Evolutionary conservation across 2,329 filamentous ascomycete species (phyloP).

Genomic region (Epicoccum nigrum): DNA sequence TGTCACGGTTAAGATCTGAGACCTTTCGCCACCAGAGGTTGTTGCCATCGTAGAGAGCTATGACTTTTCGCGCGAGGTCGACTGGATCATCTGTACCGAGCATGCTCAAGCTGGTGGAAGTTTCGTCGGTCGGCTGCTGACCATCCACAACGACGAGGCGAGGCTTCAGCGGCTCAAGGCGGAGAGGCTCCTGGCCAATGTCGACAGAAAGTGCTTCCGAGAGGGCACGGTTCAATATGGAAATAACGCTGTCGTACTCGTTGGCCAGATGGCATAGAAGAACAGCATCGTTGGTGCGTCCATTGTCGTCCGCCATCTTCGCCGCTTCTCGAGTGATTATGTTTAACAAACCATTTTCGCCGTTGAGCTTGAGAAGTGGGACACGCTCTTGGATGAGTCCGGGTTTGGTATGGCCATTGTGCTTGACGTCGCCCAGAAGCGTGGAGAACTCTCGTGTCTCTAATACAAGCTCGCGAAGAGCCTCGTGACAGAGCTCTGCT

Average conservation of each 20-base stretch:
- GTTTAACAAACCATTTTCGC: conserved; percentile 83
- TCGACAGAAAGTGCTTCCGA: conserved; percentile 89
- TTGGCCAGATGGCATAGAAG: conserved; percentile 92
- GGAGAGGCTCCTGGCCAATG: conserved; percentile 79
- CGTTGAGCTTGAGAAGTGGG: conserved; percentile 76
- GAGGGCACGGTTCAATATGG: conserved; percentile 85
- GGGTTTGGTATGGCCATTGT: conserved; percentile 82
- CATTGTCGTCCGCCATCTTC: conserved; percentile 90
- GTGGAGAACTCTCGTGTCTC: conserved; percentile 96
- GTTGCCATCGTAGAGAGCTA: conserved; percentile 65
- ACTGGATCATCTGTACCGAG: conserved; percentile 72
- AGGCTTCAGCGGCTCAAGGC: conserved; percentile 80
- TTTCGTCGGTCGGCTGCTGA: conserved; percentile 33
- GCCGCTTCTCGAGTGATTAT: conserved; percentile 94
- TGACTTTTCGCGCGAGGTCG: conserved; percentile 67
- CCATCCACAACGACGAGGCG: conserved; percentile 52
- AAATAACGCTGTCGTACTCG: conserved; percentile 93
- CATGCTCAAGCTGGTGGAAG: conserved; percentile 62
- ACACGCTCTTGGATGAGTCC: conserved; percentile 89
- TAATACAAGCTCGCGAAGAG: conserved; percentile 90
- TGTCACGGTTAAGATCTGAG: conserved; percentile 62
- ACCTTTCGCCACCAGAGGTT: conserved; percentile 67
- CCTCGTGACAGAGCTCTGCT: conserved; percentile 84
- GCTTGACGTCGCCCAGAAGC: conserved; percentile 86
- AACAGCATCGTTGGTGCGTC: conserved; percentile 90